A percentile compares a stretch with the other conserved stretches of the same genome.
phyloP scores from a whole-genome alignment of 2,329 filamentous ascomycete genomes.

The Clarireedia homoeocarpa region DNA sequence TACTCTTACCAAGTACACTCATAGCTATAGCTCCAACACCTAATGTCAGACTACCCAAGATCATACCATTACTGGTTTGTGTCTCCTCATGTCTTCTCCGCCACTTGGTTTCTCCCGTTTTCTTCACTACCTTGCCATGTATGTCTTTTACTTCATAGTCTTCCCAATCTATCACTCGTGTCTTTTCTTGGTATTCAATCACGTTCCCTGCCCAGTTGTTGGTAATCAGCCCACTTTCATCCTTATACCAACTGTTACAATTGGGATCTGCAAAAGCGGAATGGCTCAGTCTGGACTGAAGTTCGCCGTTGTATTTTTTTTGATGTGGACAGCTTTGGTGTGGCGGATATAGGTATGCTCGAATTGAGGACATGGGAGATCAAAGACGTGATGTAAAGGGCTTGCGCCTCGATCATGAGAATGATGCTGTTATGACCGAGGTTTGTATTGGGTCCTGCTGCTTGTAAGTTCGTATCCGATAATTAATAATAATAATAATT shows the following conservation, averaged over 20 bases:
- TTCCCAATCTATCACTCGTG: conserved; percentile 35
- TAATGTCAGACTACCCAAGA: not conserved
- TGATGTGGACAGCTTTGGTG: conserved; percentile 35
- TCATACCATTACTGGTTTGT: conserved; percentile 20
- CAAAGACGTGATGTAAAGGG: conserved; percentile 19
- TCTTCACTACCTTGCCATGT: no score
- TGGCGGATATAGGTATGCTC: conserved; percentile 36
- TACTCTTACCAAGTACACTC: no score
- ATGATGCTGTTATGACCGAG: conserved; percentile 25
- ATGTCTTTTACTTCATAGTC: conserved; percentile 33
- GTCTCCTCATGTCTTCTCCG: conserved; percentile 32
- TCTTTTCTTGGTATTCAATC: conserved; percentile 44
- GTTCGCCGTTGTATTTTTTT: conserved; percentile 18
- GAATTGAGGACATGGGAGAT: conserved; percentile 34
- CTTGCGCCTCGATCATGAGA: conserved; percentile 25
- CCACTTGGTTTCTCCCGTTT: conserved; percentile 18
- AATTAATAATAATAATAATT: no score
- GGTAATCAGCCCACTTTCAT: conserved; percentile 19
- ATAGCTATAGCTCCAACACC: no score
- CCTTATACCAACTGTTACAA: conserved; percentile 24
- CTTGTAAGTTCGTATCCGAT: no score
- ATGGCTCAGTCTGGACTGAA: conserved; percentile 15
- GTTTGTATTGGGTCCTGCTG: conserved; percentile 20
- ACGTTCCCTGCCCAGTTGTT: conserved; percentile 36
- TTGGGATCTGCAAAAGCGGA: conserved; percentile 21